Evolutionary conservation across 345 rosid genomes (phyloP).

Genomic region (Eucalyptus rudis): DNA sequence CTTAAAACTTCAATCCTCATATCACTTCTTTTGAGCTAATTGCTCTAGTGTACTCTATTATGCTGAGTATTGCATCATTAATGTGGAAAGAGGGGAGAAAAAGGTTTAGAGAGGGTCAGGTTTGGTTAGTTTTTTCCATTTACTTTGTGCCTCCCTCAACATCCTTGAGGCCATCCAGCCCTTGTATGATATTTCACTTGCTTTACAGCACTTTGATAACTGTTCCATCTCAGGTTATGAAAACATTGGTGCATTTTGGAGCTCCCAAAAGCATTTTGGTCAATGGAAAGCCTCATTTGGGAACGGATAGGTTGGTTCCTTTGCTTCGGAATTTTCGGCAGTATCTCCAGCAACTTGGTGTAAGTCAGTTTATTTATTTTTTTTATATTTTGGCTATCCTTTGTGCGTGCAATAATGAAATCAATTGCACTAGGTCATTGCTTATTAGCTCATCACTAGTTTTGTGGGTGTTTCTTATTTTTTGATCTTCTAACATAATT

Average conservation of each 20-base stretch:
- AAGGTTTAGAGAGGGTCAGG: background rate
- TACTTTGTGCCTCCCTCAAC: background rate
- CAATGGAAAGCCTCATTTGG: constrained; percentile 95
- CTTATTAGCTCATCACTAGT: background rate
- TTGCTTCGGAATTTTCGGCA: constrained; percentile 72
- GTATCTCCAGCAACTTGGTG: constrained; percentile 65
- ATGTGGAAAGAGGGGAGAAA: background rate
- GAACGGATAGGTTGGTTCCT: constrained; percentile 84
- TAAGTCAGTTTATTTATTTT: constrained; percentile 20
- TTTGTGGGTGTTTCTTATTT: background rate
- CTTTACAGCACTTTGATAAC: background rate
- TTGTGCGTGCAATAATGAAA: background rate
- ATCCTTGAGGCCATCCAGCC: background rate
- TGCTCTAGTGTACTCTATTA: background rate
- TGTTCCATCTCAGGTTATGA: constrained; percentile 52
- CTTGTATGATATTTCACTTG: background rate
- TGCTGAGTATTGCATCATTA: background rate
- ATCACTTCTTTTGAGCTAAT: background rate
- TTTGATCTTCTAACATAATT: background rate
- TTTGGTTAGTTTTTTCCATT: background rate
- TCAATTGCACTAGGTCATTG: background rate
- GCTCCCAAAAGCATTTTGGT: constrained; percentile 71
- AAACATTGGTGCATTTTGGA: constrained; percentile 85
- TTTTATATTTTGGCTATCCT: background rate
- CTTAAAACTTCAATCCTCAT: background rate